Conservation (phyloP, 495 filamentous ascomycete genomes). For the Cryomyces minteri region DNA sequence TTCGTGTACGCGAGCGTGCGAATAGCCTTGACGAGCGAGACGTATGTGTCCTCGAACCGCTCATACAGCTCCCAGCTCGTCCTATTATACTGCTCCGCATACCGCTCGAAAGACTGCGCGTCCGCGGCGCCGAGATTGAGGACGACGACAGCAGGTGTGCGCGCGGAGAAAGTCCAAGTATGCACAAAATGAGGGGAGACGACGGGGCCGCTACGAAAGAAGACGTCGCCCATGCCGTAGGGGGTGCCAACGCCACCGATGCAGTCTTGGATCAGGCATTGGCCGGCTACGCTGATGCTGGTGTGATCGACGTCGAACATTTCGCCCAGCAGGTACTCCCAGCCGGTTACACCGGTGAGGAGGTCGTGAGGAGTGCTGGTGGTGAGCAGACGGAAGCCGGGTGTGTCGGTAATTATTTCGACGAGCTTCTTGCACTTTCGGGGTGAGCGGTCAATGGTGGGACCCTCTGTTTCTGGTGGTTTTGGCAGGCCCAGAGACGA, state of each 20-base stretch:
- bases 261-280: conserved; percentile 21
- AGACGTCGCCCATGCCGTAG: conserved; percentile 20
- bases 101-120: conserved; percentile 12
- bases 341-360: conserved; percentile 21
- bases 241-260: conserved; percentile 19
- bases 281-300: conserved; percentile 19
- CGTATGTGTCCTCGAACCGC: conserved; percentile 20
- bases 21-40: conserved; percentile 21
- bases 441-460: not conserved
- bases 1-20: conserved; percentile 20
- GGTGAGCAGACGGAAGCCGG: conserved; percentile 7
- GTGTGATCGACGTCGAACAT: conserved; percentile 24
- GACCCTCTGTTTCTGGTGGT: not conserved
- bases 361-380: conserved; percentile 8
- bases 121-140: conserved; percentile 21
- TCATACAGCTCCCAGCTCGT: conserved; percentile 15
- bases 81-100: conserved; percentile 16
- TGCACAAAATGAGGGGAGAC: conserved; percentile 17
- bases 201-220: conserved; percentile 23
- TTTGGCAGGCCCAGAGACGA: not conserved
- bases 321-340: conserved; percentile 24
- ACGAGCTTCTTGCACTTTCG: conserved; percentile 14
- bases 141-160: conserved; percentile 21
- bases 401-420: conserved; percentile 21
- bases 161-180: conserved; percentile 20